Evolutionary conservation across 2,329 filamentous ascomycete genomes (phyloP), one percentile per base, ranked within the genome.

Genomic region (Cladophialophora immunda): DNA sequence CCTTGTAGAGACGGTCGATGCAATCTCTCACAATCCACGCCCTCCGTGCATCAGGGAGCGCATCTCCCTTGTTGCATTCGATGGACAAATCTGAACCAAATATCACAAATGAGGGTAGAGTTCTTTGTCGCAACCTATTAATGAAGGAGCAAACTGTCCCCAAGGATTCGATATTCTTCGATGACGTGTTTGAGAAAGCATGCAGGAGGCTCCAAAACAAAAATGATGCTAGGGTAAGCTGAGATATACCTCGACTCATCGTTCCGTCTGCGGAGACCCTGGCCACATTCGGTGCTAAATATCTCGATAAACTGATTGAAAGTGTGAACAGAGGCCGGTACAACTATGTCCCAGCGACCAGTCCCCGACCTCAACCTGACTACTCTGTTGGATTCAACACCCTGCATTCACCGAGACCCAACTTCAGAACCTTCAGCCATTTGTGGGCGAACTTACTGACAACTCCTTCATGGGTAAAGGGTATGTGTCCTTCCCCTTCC

Each of bases 201-300:
- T 80, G 72, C 58, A 30, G 74, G 67, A 75, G 66, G 58, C 67
- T 80, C 54, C 68, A 70, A 61, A 66, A 74, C 68, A 66, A 11
- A 71, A 79, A 80, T 67, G 74, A 79, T 67, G 66, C 76, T 15
- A 75, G 65, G 68, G 70, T 81, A 29, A 75, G 81, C 65, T 72
- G 71, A 68, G 77, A 80, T 71, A 76, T 81, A 61, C 53, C 70
- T 57, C 71, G 38, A 34, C 61, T 81, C 17, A 74, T 81, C 60
- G 76, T 80, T 58, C 78, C 78, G 41, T 79, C 78, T 32, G 77
- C 75, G 4, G 70, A 81, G 65, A 65, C 32, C 25, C 65, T 80
- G 15, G 69, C 71, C 19, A 71, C 58, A 6, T 65, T 59, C 59
- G 74, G 76, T 27, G 70, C 68, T 11, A 71, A 64, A 45, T 52